Base-by-base conservation (phyloP, 495 filamentous ascomycete genomes). In the Xylaria nigripes region DNA sequence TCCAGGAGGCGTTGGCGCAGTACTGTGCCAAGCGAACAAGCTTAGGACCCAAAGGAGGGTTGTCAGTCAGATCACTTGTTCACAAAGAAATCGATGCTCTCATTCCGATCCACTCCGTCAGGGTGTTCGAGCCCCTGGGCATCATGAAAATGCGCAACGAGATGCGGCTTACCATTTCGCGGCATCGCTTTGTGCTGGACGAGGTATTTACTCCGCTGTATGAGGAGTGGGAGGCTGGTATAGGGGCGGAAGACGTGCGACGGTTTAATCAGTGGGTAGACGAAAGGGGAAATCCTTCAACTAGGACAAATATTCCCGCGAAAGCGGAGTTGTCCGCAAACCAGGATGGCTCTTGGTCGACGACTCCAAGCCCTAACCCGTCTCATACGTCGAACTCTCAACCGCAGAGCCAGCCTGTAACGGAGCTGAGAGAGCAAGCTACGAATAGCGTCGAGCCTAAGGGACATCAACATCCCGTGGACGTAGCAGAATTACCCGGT, bases 101-200 rank as follows among this genome's bases (percentile, higher is more conserved):
- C 27, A 55, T 55, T 24, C 53, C 53, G 12, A 55, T 55, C 29
- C 53, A 55, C 46, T 13, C 53, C 13, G 46, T 55, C 40, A 55
- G 27, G 13, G 53, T 55, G n/a, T 55, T 49, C 22, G 45, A 55
- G 40, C 53, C 53, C 10, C 16, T 55, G 18, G 45, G 53, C 38
- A 45, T 48, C 25, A 9, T 38, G n/a, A 43, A 38, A 9, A 55
- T 55, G 53, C 53, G 53, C 5, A 45, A 22, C 32, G 53, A 55
- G 27, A 48, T 55, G 21, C 38, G 30, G 22, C 46, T 36, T 5
- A 55, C 45, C 25, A 27, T 55, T 15, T 46, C 53, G 10, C 45
- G 22, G 5, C 53, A 55, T 45, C 53, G 53, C 24, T 55, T 55
- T 8, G 42, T 38, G 19, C 46, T 55, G 0, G 53, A 55, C 10